phyloP scores from a whole-genome alignment of 257 asterid genomes.

The Jaltomata sinuosa region DNA sequence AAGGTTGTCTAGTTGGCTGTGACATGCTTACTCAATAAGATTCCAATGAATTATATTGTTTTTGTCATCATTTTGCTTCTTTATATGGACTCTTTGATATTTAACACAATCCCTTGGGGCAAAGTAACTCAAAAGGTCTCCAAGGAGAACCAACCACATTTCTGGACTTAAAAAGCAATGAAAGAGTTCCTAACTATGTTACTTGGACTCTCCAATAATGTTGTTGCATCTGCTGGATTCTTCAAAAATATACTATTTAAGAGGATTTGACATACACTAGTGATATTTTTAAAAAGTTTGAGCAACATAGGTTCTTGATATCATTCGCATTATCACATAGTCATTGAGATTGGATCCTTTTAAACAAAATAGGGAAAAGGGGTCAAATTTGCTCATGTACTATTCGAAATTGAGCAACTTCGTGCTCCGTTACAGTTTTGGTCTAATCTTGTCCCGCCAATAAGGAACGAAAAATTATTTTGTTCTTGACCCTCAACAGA shows the following conservation, averaged over 20 bases:
- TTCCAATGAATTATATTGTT: background rate
- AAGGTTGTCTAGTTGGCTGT: background rate
- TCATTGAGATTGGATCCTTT: background rate
- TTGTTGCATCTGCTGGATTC: background rate
- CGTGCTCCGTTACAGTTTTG: too few relatives aligned
- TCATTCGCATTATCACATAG: background rate
- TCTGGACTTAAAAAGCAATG: background rate
- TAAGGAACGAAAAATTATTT: too few relatives aligned
- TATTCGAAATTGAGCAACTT: background rate
- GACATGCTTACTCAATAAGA: background rate
- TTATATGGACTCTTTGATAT: background rate
- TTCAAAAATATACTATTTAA: too few relatives aligned
- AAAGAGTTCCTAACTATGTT: background rate
- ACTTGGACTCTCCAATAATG: background rate
- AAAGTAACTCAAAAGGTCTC: background rate
- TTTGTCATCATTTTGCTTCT: background rate
- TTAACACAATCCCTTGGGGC: background rate
- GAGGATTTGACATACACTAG: too few relatives aligned
- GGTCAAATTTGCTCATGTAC: background rate
- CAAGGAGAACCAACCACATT: background rate
- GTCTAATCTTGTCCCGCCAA: too few relatives aligned
- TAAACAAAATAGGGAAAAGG: background rate
- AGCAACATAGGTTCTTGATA: background rate
- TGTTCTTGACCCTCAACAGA: too few relatives aligned
- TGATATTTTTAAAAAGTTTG: too few relatives aligned